Evolutionary conservation across 352 stramenopile genomes (phyloP).

Genomic region (Phytophthora sojae): DNA sequence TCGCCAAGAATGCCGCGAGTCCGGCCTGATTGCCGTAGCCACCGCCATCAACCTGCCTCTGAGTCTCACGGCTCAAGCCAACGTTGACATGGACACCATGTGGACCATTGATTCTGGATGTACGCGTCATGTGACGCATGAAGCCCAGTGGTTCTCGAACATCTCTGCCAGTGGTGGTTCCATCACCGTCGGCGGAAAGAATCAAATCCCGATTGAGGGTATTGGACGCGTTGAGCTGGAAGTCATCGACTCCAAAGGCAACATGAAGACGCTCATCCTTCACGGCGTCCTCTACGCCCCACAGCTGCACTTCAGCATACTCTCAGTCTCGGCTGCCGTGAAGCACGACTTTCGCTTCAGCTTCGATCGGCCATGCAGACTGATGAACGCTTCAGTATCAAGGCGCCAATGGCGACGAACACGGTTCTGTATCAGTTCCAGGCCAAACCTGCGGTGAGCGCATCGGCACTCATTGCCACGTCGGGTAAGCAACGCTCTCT

Average conservation of each 20-base stretch:
- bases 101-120: no score
- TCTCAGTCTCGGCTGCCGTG: not conserved
- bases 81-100: no score
- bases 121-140: not conserved
- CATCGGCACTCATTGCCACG: not conserved
- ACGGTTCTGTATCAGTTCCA: conserved; percentile 13
- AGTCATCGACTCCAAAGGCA: conserved; percentile 28
- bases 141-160: conserved; percentile 15
- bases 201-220: conserved; percentile 6
- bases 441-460: not conserved
- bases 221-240: conserved; percentile 14
- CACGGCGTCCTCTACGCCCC: conserved; percentile 7
- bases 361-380: conserved; percentile 3
- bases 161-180: not conserved
- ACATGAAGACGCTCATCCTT: not conserved
- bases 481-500: conserved; percentile 9
- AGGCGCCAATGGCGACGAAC: not conserved
- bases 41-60: no score
- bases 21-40: no score
- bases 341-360: conserved; percentile 9
- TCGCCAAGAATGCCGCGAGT: no score
- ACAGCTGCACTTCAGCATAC: conserved; percentile 1
- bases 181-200: conserved; percentile 23
- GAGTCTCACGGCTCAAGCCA: no score
- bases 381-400: conserved; percentile 17